Evolutionary conservation across 257 asterid genomes (phyloP), one percentile per base, ranked within the genome.

Genomic region (Lavandula angustifolia): DNA sequence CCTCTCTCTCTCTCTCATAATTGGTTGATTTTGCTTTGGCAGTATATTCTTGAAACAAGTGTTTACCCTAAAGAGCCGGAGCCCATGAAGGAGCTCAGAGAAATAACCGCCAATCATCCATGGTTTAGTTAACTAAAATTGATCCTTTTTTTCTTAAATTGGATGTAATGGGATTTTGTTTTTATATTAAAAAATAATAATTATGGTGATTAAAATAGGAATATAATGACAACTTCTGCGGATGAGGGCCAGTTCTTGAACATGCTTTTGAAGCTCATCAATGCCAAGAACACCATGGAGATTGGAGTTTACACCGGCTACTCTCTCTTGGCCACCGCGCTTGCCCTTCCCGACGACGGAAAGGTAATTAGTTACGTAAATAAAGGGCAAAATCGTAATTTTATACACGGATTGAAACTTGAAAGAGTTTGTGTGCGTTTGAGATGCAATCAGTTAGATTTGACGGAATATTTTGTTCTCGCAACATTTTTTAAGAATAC

Each of bases 21-120:
- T 22, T 22, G 27, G 27, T 22, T 22, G 27, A 22, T 22, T 22
- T 22, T 22, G 27, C 27, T 22, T 22, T 22, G 27, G 40, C 80
- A 89, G 96, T 87, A 88, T 40, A 88, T 91, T 70, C 85, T 91
- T 5, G 95, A 91, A 64, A 91, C 96, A 2, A 91, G 96, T 42
- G 98, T 91, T 29, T 88, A 88, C 31, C 98, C 98, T 5, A 85
- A 76, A 49, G 98, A 91, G 79, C 96, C 91, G 3, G 95, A 78
- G 70, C 10, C 87, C 67, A 85, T 87, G 98, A 91, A 91, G 64
- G 94, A 91, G 78, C 94, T 91, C 16, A 75, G 96, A 46, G 96
- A 88, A 74, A 54, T 91, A 8, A 91, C 98, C 16, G 95, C 98
- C 43, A 88, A 84, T 59, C 98, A 91, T 73, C 98, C 98, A 74